These are phyloP conservation scores for Penicillium sumatraense DNA, from an alignment of 2,329 filamentous ascomycete genomes.

Conservation along the genomic window DNA sequence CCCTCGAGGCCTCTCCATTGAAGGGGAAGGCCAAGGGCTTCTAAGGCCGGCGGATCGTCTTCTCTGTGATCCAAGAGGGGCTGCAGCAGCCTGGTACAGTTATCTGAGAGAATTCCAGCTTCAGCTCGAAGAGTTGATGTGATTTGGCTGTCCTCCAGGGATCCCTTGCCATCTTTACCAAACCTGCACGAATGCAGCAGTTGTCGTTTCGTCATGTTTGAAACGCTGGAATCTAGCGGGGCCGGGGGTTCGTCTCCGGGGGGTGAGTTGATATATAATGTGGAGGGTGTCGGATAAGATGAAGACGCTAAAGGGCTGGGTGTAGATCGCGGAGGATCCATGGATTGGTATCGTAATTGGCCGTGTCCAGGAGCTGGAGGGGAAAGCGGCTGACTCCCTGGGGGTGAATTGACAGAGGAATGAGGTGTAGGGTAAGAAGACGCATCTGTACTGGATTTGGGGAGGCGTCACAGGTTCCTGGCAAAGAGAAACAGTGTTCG, in stretches of 20 bases:
- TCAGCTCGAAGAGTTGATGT: slow-evolving; percentile 12
- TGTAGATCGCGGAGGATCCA: slow-evolving; percentile 7
- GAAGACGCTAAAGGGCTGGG: slow-evolving; percentile 7
- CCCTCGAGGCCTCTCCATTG: slow-evolving; percentile 13
- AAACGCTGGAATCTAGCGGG: slow-evolving; percentile 11
- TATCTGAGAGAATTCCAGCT: slow-evolving; percentile 13
- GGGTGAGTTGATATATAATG: slow-evolving; percentile 13
- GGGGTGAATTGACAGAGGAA: slow-evolving; percentile 12
- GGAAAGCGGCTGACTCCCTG: slow-evolving; percentile 3
- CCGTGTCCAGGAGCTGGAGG: slow-evolving; percentile 8
- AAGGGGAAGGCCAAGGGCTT: slow-evolving; percentile 16
- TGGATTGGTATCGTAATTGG: slow-evolving; percentile 8
- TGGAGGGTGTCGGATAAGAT: slow-evolving; percentile 13
- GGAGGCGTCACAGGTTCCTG: slow-evolving; percentile 13
- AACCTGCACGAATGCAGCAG: slow-evolving; percentile 14
- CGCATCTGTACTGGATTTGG: slow-evolving; percentile 11
- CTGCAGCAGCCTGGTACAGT: slow-evolving; percentile 10
- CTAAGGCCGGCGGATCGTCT: slow-evolving; percentile 9
- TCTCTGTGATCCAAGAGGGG: slow-evolving; percentile 14
- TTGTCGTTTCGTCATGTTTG: slow-evolving; percentile 11
- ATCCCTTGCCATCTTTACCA: slow-evolving; percentile 13
- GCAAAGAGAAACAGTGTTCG: slow-evolving; percentile 7
- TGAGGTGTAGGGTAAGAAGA: slow-evolving; percentile 12
- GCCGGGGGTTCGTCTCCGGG: slow-evolving; percentile 10
- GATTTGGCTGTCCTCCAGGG: slow-evolving; percentile 11